Base-by-base conservation (phyloP, 352 stramenopile genomes). In the Pythium monospermum region DNA sequence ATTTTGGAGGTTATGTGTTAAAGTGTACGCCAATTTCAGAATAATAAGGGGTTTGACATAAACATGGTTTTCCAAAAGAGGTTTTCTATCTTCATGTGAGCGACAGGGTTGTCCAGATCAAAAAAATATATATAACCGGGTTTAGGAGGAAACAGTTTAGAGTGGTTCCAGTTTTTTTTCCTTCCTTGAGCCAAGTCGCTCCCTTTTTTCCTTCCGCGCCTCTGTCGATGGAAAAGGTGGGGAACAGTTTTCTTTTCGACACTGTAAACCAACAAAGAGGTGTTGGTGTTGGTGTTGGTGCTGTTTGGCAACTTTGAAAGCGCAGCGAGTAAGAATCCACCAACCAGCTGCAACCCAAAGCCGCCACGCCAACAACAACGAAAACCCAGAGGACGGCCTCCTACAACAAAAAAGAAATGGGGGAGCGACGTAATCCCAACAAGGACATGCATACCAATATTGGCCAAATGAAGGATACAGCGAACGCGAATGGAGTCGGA, bases 391-490 rank as follows among this genome's bases (percentile, higher is more conserved):
- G 21, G 21, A 8, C 38, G 5, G 28, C n/a, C 19, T 27, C 12
- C 21, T 22, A 60, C 19, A 53, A 47, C 26, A 37, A 48, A 45
- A 42, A 46, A 41, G 32, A 23, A 7, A 28, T 12, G 28, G 27
- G 31, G 32, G 38, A 44, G 25, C 3, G 49, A 42, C 10, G 23
- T 42, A 55, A 39, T 8, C 15, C 23, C 11, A 49, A n/a, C 28
- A 23, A 31, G 22, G 53, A 55, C 16, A 90, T 90, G 79, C n/a
- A n/a, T n/a, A n/a, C n/a, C n/a, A 90, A 90, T 64, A 67, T 87
- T 48, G 73, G 71, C 39, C 65, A 70, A 38, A 76, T 90, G 68
- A 90, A 90, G 66, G 76, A 84, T 50, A 22, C 44, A 13, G 38
- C 58, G 37, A 59, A 21, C 25, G 42, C 37, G 43, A 67, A 67